Base-by-base conservation (phyloP, 345 rosid species). In the Turnera subulata region DNA sequence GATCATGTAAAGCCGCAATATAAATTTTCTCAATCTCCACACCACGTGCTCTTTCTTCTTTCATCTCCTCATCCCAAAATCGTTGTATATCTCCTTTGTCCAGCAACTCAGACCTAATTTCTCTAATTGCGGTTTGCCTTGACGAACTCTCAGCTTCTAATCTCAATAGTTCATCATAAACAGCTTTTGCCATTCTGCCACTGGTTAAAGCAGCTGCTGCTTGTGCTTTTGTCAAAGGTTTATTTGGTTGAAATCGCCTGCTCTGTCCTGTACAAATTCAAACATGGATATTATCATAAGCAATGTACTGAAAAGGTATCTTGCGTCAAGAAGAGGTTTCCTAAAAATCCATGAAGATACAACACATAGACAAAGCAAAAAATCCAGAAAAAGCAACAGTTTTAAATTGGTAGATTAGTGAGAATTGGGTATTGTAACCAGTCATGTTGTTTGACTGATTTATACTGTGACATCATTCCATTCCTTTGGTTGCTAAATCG, bases 171-270 rank as follows among this genome's bases (percentile, higher is more conserved):
- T 85, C 99, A n/a, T 52, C 57, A 56, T 67, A 39, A 60, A 85
- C 64, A 61, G 91, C 88, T 53, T 71, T 81, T 22, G 51, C 53
- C 86, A 87, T 85, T 73, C 85, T 73, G 55, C 96, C 99, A 65
- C 87, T 79, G 6, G 73, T 77, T 66, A 87, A 80, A 56, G 96
- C 84, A 46, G 86, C 96, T 38, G 88, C 89, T 8, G 80, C 89
- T 74, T 89, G 97, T 60, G 94, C 93, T 68, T 80, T 89, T 46
- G 94, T 82, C 42, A 80, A 69, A 56, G 97, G 98, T 72, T 84
- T 83, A 68, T 61, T 76, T 10, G 95, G 88, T 53, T 86, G 94
- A 78, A 89, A 78, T 63, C 89, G 84, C 72, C 75, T 92, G 73
- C 81, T 84, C 65, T 78, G 79, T 68, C 98, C 98, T 92, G 76